Evolutionary conservation across 768 basidiomycete species (phyloP), one percentile per base, ranked within the genome.

Genomic region (Solioccasus polychromus): DNA sequence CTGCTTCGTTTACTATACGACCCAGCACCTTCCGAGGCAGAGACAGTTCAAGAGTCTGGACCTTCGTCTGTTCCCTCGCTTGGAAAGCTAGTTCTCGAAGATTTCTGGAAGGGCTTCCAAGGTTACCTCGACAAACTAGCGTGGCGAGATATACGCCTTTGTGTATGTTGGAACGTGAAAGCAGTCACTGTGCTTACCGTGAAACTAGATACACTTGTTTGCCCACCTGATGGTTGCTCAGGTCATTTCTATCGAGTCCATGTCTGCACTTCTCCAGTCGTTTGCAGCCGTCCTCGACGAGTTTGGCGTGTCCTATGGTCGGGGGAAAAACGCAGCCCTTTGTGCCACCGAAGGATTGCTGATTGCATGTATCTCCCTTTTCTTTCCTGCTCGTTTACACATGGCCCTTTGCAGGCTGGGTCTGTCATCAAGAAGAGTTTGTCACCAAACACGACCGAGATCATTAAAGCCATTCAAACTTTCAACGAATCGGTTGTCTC

Each of bases 101-200:
- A 98, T 60, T 85, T 93, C 47, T 88, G 87, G 80, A 89, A 88
- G 66, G 88, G 87, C 3, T 96, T 97, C 63, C 89, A 92, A 57
- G 77, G 80, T 3, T 91, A 84, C 62, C 72, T 97, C 18, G 93
- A 96, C 68, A 88, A 88, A 51, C 70, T 92, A 22, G 82, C 88
- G 43, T 97, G 94, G 95, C 77, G 91, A 57, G 89, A 94, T 54
- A 84, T 88, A 35, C 80, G 94, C 50, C 74, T 93, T 60, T 87
- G 86, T 53, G 93, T 95, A 60, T 68, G 91, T 45, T 36, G 49
- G 18, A 34, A 26, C 39, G 12, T 5, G 20, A n/a, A 35, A 8
- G 29, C 5, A 0, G 8, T 18, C 14, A 48, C 26, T 10, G 28
- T 46, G 44, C 49, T 51, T 24, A 59, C 39, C 20, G 10, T 38